Evolutionary conservation across 805 yeast species (phyloP), one percentile per base, ranked within the genome.

Genomic region (Ogataea thermomethanolica): DNA sequence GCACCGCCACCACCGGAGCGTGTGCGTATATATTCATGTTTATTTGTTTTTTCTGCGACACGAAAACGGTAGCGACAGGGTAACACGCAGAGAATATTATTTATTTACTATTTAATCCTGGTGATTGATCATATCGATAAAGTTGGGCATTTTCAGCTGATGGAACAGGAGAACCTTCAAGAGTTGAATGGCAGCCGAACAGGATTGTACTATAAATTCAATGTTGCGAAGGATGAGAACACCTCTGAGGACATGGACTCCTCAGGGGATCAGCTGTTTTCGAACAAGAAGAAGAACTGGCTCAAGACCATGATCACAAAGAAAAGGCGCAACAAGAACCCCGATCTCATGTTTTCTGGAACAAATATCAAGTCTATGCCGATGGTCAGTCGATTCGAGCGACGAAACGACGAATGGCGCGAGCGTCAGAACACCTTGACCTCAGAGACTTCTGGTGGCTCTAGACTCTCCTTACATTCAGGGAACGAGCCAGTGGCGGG

Each of bases 351-450:
- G 12, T 24, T 38, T 8, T 40, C 34, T 17, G 45, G 41, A 12
- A 50, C 48, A 7, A 40, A 49, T 29, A 50, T 52, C 15, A 25
- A 41, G 25, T 46, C 53, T n/a, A 52, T 52, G 56, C 56, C 56
- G 11, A 48, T 51, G 40, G 55, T 46, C 37, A 49, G 53, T 20
- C 43, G 41, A n/a, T 33, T 53, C 27, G 49, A 44, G 27, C 44
- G 57, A 14, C 41, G 46, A 13, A 43, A 45, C 15, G 54, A 54
- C 17, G 32, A 43, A 24, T 53, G 57, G 57, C 36, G 43, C 12
- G 52, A 45, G 25, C 33, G 42, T 13, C 32, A 35, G 21, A 37
- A 17, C 28, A 37, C 28, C 25, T 10, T 25, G 32, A 33, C 10
- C 10, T 23, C 33, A 27, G 21, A 31, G 17, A 13, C 29, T 7